Conservation (phyloP, 148 eudicot species). For the Chenopodium formosanum region DNA sequence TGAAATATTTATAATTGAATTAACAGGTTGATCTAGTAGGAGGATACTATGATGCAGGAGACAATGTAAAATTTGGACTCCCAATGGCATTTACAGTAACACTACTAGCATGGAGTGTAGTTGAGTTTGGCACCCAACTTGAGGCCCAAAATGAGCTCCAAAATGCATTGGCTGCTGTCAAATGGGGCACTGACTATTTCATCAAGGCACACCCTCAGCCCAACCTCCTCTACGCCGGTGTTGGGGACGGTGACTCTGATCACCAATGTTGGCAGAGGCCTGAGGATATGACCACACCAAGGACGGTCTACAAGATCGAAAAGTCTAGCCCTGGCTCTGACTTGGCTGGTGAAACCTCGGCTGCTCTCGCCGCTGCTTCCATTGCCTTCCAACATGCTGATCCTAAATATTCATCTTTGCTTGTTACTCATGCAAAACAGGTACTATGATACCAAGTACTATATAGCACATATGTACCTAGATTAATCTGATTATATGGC, state of each 20-base stretch:
- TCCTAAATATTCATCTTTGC: constrained; percentile 31
- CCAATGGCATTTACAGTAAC: constrained; percentile 50
- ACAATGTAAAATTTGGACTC: constrained; percentile 51
- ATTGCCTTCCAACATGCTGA: constrained; percentile 33
- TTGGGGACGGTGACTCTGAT: constrained; percentile 34
- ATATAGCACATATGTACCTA: no score
- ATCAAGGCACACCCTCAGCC: constrained; percentile 47
- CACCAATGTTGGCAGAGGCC: constrained; percentile 58
- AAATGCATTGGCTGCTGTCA: constrained; percentile 43
- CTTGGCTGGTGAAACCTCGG: constrained; percentile 49
- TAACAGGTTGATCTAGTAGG: constrained; percentile 48
- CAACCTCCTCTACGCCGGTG: constrained; percentile 35
- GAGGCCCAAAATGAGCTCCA: constrained; percentile 28
- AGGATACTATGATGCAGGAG: constrained; percentile 55
- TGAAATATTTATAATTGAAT: no score
- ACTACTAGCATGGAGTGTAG: constrained; percentile 54
- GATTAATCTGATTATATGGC: background rate
- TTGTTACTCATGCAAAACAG: constrained; percentile 43
- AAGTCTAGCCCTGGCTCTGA: constrained; percentile 49
- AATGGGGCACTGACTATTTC: constrained; percentile 67
- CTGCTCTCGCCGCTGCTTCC: constrained; percentile 50
- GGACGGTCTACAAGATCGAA: constrained; percentile 38
- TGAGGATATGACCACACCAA: constrained; percentile 55
- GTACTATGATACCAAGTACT: constrained; percentile 4
- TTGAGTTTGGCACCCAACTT: constrained; percentile 37